These are phyloP conservation scores for Marasmius sp. DNA, from an alignment of 1,284 basidiomycete genomes.

Conservation along the genomic window DNA sequence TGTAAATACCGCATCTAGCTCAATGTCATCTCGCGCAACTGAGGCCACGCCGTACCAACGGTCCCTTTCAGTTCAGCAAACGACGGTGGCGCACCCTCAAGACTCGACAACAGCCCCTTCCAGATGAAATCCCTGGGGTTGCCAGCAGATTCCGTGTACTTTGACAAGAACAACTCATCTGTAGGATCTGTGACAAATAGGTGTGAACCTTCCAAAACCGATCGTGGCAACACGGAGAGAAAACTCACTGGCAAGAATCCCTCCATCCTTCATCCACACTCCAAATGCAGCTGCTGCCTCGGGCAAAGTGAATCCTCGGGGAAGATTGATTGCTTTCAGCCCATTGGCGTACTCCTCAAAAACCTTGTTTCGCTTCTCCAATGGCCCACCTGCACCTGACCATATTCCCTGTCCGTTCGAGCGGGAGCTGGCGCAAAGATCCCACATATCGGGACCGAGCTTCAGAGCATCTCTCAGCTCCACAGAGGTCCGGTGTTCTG, in stretches of 20 bases:
- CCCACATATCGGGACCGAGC: slow-evolving; percentile 31
- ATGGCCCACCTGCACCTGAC: slow-evolving; percentile 32
- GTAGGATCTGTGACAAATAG: slow-evolving; percentile 37
- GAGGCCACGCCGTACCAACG: slow-evolving; percentile 3
- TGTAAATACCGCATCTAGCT: background rate
- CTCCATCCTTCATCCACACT: slow-evolving; percentile 62
- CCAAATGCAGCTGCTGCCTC: slow-evolving; percentile 74
- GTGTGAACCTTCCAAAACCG: slow-evolving; percentile 5
- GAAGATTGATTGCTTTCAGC: slow-evolving; percentile 54
- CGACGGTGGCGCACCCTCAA: slow-evolving; percentile 23
- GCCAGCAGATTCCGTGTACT: slow-evolving; percentile 71
- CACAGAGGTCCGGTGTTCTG: slow-evolving; percentile 50
- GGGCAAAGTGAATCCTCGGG: slow-evolving; percentile 51
- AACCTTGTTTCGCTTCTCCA: slow-evolving; percentile 34
- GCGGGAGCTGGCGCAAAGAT: background rate
- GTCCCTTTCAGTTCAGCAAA: background rate
- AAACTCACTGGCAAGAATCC: slow-evolving; percentile 47
- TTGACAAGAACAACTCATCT: slow-evolving; percentile 70
- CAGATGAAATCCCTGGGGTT: slow-evolving; percentile 76
- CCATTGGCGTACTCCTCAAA: slow-evolving; percentile 41
- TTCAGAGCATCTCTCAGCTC: slow-evolving; percentile 62
- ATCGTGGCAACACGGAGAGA: slow-evolving; percentile 2
- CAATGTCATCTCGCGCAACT: slow-evolving; percentile 5
- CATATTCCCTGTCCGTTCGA: background rate
- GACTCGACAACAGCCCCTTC: slow-evolving; percentile 59